phyloP scores from a whole-genome alignment of 768 basidiomycete species.

The Rhodotorula diobovata region DNA sequence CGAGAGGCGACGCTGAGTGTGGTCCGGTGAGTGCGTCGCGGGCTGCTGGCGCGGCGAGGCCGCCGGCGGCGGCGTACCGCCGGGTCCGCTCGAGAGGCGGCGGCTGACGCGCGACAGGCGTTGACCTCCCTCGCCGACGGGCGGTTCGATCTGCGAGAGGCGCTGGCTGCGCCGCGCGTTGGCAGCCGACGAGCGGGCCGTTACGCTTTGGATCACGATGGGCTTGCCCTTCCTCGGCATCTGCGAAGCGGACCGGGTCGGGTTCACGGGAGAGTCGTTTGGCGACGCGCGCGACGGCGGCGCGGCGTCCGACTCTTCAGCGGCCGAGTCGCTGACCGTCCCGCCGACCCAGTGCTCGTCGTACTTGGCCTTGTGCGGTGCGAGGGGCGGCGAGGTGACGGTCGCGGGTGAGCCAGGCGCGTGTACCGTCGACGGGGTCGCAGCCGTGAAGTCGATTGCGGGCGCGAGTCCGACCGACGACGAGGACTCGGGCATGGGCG shows the following conservation, averaged over 20 bases:
- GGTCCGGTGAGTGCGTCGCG: neutral
- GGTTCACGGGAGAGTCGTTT: neutral
- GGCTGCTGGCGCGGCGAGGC: neutral
- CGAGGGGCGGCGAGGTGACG: neutral
- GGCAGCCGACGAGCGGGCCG: conserved; percentile 12
- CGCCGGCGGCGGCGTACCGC: no score
- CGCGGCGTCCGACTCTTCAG: conserved; percentile 9
- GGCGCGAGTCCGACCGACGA: neutral
- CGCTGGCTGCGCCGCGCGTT: conserved; percentile 6
- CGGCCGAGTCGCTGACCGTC: neutral
- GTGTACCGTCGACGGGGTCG: neutral
- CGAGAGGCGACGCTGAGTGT: no score
- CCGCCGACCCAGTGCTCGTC: conserved; percentile 2
- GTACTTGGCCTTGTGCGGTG: neutral
- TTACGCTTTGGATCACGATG: conserved; percentile 4
- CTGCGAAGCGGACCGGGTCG: neutral
- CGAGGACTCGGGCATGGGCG: neutral
- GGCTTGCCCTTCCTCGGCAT: conserved; percentile 5
- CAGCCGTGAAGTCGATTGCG: neutral
- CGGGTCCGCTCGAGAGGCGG: neutral
- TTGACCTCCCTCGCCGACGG: neutral
- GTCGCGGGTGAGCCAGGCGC: neutral
- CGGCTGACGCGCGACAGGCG: neutral
- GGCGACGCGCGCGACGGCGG: neutral
- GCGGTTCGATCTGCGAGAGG: conserved; percentile 22